Evolutionary conservation across 345 rosid genomes (phyloP), one percentile per base, ranked within the genome.

Genomic region (Eucalyptus victrix): DNA sequence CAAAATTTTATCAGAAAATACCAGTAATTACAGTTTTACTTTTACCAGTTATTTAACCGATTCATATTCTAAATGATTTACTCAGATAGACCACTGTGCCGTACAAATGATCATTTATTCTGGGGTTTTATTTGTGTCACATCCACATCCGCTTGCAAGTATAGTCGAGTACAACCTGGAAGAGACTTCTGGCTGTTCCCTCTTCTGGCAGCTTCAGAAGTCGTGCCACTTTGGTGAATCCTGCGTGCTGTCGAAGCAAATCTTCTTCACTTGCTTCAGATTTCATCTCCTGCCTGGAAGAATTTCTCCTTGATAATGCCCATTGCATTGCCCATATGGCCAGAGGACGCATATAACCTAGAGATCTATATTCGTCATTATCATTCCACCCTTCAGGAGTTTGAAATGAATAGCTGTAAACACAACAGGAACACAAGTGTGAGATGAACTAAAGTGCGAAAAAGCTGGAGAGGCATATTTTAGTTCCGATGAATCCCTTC

Each of bases 291-390:
- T 23, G 90, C 47, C 88, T 90, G 51, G 54, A 58, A 24, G 92
- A 91, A 80, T 90, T 93, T 1, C 94, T 91, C 56, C 93, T 92
- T 5, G 96, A 90, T 23, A 97, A 85, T 42, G 98, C 98, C 99
- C 98, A 97, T 89, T 97, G 99, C 98, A 96, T 97, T 76, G 97
- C 96, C 99, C 99, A 97, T 90, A 97, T 97, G 28, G 97, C 99
- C 92, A 95, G 89, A 6, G 98, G 98, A 47, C 99, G 97, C 99
- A 97, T 97, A 91, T 97, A 97, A 49, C 92, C 89, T 44, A 97
- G 53, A 6, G 99, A 93, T 89, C 98, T 89, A 89, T 95, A 97
- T 89, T 94, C 92, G 87, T 91, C 98, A 60, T 90, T 37, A 0
- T 89, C 92, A 92, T 95, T 96, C 99, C 98, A 96, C 19, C 91